Percentiles rank a stretch among this genome's conserved stretches.
phyloP scores from a whole-genome alignment of 345 rosid species.

The Brassica napus region Da-Ae NC_063450.1:46718001-46718500 shows the following conservation, averaged over 20 bases:
- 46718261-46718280: slow-evolving; percentile 5
- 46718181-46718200: not conserved
- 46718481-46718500: slow-evolving; percentile 64
- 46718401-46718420: slow-evolving; percentile 16
- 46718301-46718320: slow-evolving; percentile 9
- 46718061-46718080: not conserved
- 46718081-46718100: not conserved
- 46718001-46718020: no score
- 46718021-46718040: no score
- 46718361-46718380: not conserved
- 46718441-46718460: slow-evolving; percentile 12
- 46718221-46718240: slow-evolving; percentile 6
- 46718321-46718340: slow-evolving; percentile 24
- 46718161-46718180: not conserved
- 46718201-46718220: slow-evolving; percentile 1
- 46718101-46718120: not conserved
- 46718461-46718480: slow-evolving; percentile 10
- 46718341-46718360: slow-evolving; percentile 2
- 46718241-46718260: slow-evolving; percentile 12
- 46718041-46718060: no score
- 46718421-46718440: not conserved
- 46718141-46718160: not conserved
- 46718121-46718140: slow-evolving; percentile 7
- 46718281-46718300: not conserved
- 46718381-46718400: slow-evolving; percentile 14